Percentiles rank a stretch among this genome's conserved stretches.
Evolutionary conservation across 257 asterid genomes (phyloP).

Genomic region (Ilex aquifolium): DNA sequence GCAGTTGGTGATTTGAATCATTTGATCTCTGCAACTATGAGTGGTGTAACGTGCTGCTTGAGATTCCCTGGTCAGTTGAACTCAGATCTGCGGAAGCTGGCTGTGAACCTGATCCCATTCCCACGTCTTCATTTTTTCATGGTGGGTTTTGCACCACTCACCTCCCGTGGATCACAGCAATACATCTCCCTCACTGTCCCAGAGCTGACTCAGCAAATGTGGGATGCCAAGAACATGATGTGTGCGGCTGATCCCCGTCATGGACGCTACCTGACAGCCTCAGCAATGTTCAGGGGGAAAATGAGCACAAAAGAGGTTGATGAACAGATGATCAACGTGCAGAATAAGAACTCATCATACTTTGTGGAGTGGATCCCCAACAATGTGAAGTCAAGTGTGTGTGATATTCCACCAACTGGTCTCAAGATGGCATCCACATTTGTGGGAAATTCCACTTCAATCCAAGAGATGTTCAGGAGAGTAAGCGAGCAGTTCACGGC

Average conservation of each 20-base stretch:
- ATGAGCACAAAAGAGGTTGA: conserved; percentile 75
- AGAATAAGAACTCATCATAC: conserved; percentile 66
- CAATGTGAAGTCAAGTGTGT: conserved; percentile 62
- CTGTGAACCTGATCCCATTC: conserved; percentile 60
- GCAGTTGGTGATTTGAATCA: conserved; percentile 66
- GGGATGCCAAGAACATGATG: conserved; percentile 75
- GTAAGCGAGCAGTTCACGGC: conserved; percentile 74
- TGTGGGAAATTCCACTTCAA: conserved; percentile 58
- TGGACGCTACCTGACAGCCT: conserved; percentile 61
- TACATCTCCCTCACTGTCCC: conserved; percentile 55
- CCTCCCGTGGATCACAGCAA: conserved; percentile 56
- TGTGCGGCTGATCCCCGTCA: conserved; percentile 68
- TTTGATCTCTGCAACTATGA: conserved; percentile 64
- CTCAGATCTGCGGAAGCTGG: conserved; percentile 59
- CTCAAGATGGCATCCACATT: conserved; percentile 54
- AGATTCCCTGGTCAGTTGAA: conserved; percentile 63
- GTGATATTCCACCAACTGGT: conserved; percentile 62
- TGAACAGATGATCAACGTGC: conserved; percentile 60
- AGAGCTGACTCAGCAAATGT: conserved; percentile 59
- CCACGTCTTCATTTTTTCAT: conserved; percentile 70
- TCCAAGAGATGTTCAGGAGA: conserved; percentile 60
- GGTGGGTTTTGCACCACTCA: conserved; percentile 63
- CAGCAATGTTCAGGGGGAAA: conserved; percentile 67
- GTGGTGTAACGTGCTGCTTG: conserved; percentile 60
- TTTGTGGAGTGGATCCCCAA: conserved; percentile 69